Base-by-base conservation (phyloP, 371 early-diverging fungal species). In the Dinochytrium kinnereticum region DNA sequence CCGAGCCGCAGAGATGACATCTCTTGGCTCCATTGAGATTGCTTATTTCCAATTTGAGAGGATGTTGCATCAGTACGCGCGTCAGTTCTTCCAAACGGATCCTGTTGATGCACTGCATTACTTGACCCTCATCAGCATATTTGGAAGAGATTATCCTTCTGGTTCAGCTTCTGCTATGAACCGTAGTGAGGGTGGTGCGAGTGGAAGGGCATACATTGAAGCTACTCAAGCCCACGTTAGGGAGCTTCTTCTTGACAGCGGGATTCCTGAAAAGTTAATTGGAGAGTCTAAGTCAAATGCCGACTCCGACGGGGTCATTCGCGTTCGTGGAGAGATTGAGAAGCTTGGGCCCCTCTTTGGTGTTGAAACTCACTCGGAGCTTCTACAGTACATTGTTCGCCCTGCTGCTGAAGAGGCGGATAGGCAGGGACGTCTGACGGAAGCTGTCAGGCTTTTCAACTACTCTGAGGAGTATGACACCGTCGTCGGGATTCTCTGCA, bases 381-480 rank as follows among this genome's bases (percentile, higher is more conserved):
- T 92, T 71, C 74, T 89, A 28, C 76, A 86, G 44, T 64, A 80
- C 0, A 88, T 96, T 21, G 79, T 91, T 2, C 69, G 82, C 2
- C 87, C 86, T 33, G 85, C 94, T 39, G 97, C 95, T 1, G 84
- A 91, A 67, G 84, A 86, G 24, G 91, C 90, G 55, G 86, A 86
- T 30, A 82, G 84, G 36, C 86, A 89, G 64, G 94, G 93, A 1
- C 83, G 85, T 26, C 86, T 91, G 59, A 80, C 81, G 39, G 95
- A 95, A 72, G 91, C 94, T 0, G 85, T 95, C 26, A 77, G 85
- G 74, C 86, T 96, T 26, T 94, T 89, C 74, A 88, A 94, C 76
- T 79, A 92, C 51, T 90, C 91, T 13, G 84, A 89, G 78, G 90
- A 94, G 53, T 93, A 91, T 76, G 90, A 92, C 78, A 85, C 81